phyloP scores from a whole-genome alignment of 805 yeast genomes.

The Wickerhamomyces silvicola region DNA sequence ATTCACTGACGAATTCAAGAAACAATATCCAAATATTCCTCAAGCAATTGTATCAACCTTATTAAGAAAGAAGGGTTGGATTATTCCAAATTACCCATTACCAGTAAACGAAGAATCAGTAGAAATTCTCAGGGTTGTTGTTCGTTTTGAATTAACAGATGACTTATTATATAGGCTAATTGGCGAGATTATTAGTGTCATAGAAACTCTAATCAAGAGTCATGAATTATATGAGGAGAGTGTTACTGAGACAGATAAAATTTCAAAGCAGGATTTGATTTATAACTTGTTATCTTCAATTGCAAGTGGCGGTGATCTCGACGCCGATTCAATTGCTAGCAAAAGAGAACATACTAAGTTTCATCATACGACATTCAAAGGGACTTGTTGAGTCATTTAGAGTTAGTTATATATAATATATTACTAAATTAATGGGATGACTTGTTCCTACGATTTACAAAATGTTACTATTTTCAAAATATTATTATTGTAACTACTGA shows the following conservation, averaged over 20 bases:
- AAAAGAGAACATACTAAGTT: constrained; percentile 16
- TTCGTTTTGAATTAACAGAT: constrained; percentile 59
- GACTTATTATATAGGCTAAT: constrained; percentile 57
- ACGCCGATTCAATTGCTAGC: constrained; percentile 12
- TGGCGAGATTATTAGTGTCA: constrained; percentile 48
- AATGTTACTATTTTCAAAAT: no score
- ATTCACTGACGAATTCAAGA: constrained; percentile 50
- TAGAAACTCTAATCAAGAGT: constrained; percentile 47
- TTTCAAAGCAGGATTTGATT: constrained; percentile 26
- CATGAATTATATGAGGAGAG: constrained; percentile 25
- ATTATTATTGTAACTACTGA: no score
- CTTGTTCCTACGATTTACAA: no score
- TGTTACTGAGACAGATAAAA: constrained; percentile 7
- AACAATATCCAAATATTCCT: constrained; percentile 71
- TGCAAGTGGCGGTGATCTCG: constrained; percentile 49
- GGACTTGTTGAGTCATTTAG: constrained; percentile 21
- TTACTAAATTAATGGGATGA: no score
- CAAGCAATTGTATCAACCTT: constrained; percentile 69
- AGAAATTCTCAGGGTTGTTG: constrained; percentile 82
- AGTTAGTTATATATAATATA: no score
- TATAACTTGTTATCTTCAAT: constrained; percentile 46
- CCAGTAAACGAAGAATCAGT: constrained; percentile 51
- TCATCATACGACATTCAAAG: constrained; percentile 23
- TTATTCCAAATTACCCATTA: constrained; percentile 82
- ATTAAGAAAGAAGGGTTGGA: constrained; percentile 77